phyloP scores from a whole-genome alignment of 495 filamentous ascomycete genomes.

The Penicillium coprophilum region DNA sequence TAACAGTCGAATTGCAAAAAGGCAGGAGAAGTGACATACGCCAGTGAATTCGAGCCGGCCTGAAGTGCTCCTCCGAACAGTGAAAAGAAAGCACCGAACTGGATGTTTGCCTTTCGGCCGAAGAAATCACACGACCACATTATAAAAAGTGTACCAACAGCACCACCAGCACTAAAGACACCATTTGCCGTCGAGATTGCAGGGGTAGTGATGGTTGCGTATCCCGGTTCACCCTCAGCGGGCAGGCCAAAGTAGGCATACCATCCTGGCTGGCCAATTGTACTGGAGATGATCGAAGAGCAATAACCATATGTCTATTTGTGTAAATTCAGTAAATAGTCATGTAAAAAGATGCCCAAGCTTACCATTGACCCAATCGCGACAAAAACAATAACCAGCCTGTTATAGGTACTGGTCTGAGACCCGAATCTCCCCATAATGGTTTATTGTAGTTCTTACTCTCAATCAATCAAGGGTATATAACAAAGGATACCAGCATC shows the following conservation, averaged over 20 bases:
- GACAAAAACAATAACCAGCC: slow-evolving; percentile 38
- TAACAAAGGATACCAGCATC: not conserved
- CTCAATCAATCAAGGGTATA: not conserved
- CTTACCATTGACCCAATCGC: slow-evolving; percentile 41
- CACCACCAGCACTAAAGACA: slow-evolving; percentile 47
- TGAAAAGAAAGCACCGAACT: slow-evolving; percentile 43
- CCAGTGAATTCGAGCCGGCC: slow-evolving; percentile 42
- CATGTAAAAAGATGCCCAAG: not conserved
- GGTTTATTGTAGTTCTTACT: not conserved
- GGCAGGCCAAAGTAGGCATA: slow-evolving; percentile 49
- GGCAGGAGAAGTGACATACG: slow-evolving; percentile 18
- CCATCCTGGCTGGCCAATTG: slow-evolving; percentile 54
- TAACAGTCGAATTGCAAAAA: not conserved
- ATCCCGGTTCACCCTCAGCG: slow-evolving; percentile 38
- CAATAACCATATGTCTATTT: slow-evolving; percentile 48
- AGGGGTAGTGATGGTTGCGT: slow-evolving; percentile 46
- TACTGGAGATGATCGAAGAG: slow-evolving; percentile 50
- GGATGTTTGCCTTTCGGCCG: slow-evolving; percentile 45
- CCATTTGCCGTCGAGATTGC: slow-evolving; percentile 51
- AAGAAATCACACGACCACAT: slow-evolving; percentile 47
- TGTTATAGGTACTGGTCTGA: slow-evolving; percentile 37
- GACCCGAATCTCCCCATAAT: slow-evolving; percentile 20
- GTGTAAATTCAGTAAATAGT: not conserved
- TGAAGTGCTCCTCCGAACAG: slow-evolving; percentile 48
- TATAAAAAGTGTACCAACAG: slow-evolving; percentile 42